These are phyloP conservation scores for Ceratobasidium sp. DNA, from an alignment of 1,284 basidiomycete species.

Conservation along the genomic window DNA sequence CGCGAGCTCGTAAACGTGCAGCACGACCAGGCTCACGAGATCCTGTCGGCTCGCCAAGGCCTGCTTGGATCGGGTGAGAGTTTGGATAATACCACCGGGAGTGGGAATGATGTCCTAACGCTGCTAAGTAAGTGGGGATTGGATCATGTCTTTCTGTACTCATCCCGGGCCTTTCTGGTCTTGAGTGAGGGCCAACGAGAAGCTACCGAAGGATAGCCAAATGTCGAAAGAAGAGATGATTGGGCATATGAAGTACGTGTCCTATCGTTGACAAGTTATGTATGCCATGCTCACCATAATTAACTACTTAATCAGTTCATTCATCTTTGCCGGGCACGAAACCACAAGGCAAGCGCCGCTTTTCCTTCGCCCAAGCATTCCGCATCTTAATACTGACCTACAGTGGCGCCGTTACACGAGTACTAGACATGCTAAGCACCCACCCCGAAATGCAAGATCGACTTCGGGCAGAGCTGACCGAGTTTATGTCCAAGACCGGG, in stretches of 20 bases:
- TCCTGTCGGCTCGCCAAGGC: constrained; percentile 3
- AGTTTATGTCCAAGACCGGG: constrained; percentile 52
- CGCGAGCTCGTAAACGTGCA: constrained; percentile 3
- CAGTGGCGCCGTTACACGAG: constrained; percentile 63
- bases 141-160: background rate
- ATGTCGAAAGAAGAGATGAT: constrained; percentile 52
- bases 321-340: constrained; percentile 55
- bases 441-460: constrained; percentile 64
- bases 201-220: constrained; percentile 48
- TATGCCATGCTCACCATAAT: background rate
- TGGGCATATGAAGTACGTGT: constrained; percentile 27
- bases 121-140: constrained; percentile 13
- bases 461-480: constrained; percentile 68
- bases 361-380: background rate
- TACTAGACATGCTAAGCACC: constrained; percentile 58
- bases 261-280: background rate
- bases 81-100: background rate
- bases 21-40: constrained; percentile 6
- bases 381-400: background rate
- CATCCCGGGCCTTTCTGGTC: background rate
- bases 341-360: constrained; percentile 13
- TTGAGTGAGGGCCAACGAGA: constrained; percentile 21
- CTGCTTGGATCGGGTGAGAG: background rate
- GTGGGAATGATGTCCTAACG: constrained; percentile 22
- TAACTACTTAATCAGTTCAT: background rate